Base-by-base conservation (phyloP, 2,329 filamentous ascomycete species). In the Aspergillus melleus region DNA sequence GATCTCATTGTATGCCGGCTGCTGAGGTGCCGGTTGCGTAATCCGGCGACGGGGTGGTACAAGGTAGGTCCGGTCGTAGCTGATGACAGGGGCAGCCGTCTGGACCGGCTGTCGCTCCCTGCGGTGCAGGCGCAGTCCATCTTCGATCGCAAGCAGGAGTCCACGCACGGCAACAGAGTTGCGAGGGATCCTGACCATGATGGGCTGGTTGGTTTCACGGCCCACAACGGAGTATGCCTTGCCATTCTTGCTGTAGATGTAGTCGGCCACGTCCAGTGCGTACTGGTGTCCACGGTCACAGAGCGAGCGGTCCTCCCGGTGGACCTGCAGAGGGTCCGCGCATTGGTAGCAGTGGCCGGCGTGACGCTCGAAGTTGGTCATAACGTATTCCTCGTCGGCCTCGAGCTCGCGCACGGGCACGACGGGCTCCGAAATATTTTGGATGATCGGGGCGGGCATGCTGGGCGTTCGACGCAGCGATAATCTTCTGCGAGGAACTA, bases 151-250 rank as follows among this genome's bases (percentile, higher is more conserved):
- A 8, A 74, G 72, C 10, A 81, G 69, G 16, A 82, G 69, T 19
- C 67, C 70, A 16, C 71, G 71, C 49, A 77, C 72, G 6, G 72
- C 70, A 6, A 63, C 62, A 60, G 68, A 77, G 46, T 72, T 68
- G 8, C 68, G 64, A 6, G 80, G 79, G 30, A 82, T 75, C 62
- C 77, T 75, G 59, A 82, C 71, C 22, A 79, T 70, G 3, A 74
- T 75, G 1, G 69, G 65, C 26, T 75, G 68, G 61, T 74, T 72
- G 50, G 63, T 66, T 46, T 78, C 74, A n/a, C 71, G 72, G 67
- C 80, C 77, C 52, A 80, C 71, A 8, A 74, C 70, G 0, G 79
- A 80, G 62, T 75, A 79, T 39, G 77, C 70, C 57, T 73, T 74
- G 52, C 73, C 70, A 39, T 66, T 72, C 61, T 73, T 69, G 59